Conservation (phyloP, 176 grass and related monocot genomes). For the Zizania latifolia region DNA sequence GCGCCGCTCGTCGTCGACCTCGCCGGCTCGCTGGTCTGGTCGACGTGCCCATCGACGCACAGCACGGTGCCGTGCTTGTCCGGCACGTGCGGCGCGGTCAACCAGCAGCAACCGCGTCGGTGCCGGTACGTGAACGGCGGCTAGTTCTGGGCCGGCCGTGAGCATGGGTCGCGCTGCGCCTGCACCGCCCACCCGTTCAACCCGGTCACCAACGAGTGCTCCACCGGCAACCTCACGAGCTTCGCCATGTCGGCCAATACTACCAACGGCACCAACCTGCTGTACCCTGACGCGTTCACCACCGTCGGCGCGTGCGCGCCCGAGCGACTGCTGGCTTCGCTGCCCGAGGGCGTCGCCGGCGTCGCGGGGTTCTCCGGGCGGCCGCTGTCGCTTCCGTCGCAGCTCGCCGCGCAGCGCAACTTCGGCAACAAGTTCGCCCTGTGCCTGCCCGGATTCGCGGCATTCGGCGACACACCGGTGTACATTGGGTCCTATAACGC, state of each 20-base stretch:
- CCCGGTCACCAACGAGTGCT: conserved; percentile 31
- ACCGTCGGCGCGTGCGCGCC: conserved; percentile 38
- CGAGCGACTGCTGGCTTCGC: not conserved
- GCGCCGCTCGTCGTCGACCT: conserved; percentile 30
- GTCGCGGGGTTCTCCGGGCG: conserved; percentile 37
- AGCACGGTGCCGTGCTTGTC: not conserved
- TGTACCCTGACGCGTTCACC: not conserved
- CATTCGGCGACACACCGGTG: conserved; percentile 41
- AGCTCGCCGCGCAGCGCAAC: conserved; percentile 25
- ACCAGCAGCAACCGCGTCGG: not conserved
- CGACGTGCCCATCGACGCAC: conserved; percentile 6
- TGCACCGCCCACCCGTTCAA: conserved; percentile 29
- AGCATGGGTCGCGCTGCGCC: not conserved
- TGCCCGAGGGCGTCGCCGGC: conserved; percentile 27
- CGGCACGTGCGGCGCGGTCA: not conserved
- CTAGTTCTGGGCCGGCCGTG: not conserved
- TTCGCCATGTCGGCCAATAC: conserved; percentile 9
- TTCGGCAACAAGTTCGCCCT: conserved; percentile 39
- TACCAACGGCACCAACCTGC: conserved; percentile 32
- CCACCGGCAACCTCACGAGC: conserved; percentile 27
- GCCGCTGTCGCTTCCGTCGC: conserved; percentile 26
- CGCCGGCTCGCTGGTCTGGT: conserved; percentile 28
- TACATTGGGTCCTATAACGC: too few species aligned
- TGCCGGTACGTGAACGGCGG: conserved; percentile 19
- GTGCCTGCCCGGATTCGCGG: conserved; percentile 42